A percentile compares a stretch with the other conserved stretches of the same genome.
Evolutionary conservation across 169 alveolate genomes (phyloP).

Genomic region (Plasmodium falciparum): DNA sequence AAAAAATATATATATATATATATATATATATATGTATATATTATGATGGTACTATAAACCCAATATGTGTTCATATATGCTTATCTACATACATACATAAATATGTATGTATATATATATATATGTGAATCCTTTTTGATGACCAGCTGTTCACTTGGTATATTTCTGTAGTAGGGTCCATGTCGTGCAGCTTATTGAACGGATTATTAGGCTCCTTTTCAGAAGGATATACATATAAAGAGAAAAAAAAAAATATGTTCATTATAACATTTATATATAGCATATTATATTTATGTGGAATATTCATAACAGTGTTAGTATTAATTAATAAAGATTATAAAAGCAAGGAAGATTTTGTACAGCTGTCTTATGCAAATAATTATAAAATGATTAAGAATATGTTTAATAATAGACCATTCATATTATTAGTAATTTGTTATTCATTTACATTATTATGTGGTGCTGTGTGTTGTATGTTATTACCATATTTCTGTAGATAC

Average conservation of each 20-base stretch:
- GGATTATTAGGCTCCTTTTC: background rate
- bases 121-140: background rate
- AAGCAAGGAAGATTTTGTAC: background rate
- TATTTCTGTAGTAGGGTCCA: background rate
- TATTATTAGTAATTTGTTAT: background rate
- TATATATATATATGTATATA: background rate
- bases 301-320: background rate
- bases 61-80: no score
- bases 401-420: background rate
- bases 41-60: background rate
- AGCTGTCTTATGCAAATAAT: background rate
- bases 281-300: background rate
- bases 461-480: background rate
- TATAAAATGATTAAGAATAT: constrained; percentile 6
- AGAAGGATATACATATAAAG: background rate
- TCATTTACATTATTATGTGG: constrained; percentile 3
- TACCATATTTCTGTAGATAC: constrained; percentile 2
- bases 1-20: no score
- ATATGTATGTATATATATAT: background rate
- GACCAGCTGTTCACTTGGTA: background rate
- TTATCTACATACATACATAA: background rate
- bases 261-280: constrained; percentile 5
- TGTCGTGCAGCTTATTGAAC: background rate
- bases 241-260: background rate
- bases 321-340: background rate